Evolutionary conservation across 805 yeast genomes (phyloP).

Genomic region (Torulaspora quercuum): DNA sequence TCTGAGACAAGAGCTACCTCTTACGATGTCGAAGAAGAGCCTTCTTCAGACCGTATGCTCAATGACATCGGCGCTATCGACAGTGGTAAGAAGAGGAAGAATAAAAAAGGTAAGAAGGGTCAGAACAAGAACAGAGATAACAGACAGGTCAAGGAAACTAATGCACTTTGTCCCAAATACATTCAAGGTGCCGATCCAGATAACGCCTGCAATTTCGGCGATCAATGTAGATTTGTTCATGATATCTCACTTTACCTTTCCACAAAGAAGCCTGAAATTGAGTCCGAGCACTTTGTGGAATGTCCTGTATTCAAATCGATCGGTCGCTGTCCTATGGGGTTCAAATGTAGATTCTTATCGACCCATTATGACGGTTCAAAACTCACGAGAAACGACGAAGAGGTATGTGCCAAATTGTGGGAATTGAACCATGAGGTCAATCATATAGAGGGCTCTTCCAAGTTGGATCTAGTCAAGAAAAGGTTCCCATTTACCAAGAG

Average conservation of each 20-base stretch:
- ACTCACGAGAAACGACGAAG: constrained; percentile 41
- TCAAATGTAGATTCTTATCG: constrained; percentile 86
- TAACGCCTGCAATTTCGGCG: constrained; percentile 58
- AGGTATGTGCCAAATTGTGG: constrained; percentile 30
- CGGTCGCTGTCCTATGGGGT: constrained; percentile 90
- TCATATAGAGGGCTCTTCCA: constrained; percentile 46
- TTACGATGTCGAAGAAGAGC: constrained; percentile 49
- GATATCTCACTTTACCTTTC: constrained; percentile 61
- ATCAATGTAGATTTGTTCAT: constrained; percentile 76
- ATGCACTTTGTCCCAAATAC: constrained; percentile 62
- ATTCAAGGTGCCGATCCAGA: constrained; percentile 49
- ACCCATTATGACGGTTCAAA: constrained; percentile 58
- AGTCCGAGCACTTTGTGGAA: constrained; percentile 42
- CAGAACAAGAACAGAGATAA: constrained; percentile 82
- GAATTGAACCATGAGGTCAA: constrained; percentile 58
- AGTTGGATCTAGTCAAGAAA: constrained; percentile 44
- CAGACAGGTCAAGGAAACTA: constrained; percentile 59
- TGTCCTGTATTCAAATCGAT: constrained; percentile 83
- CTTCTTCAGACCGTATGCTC: constrained; percentile 39
- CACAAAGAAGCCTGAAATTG: constrained; percentile 66
- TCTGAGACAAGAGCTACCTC: constrained; percentile 21
- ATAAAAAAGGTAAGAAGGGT: constrained; percentile 54
- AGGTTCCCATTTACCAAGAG: constrained; percentile 56
- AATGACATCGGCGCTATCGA: constrained; percentile 47
- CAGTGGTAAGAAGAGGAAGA: constrained; percentile 40